Evolutionary conservation across 306 rosid genomes (phyloP).

Genomic region (Phaseolus lunatus): DNA sequence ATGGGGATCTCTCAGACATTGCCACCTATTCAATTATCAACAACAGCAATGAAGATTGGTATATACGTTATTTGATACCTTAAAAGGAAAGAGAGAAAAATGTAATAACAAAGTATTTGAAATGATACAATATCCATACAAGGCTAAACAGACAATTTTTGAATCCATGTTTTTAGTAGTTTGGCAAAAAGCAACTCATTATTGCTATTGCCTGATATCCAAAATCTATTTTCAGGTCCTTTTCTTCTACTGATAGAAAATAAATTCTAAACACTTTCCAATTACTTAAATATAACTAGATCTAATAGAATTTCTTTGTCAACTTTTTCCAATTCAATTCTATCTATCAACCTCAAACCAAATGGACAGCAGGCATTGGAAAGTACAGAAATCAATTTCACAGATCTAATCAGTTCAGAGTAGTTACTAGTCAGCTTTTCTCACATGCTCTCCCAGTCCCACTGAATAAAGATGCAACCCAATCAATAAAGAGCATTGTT

Average conservation of each 20-base stretch:
- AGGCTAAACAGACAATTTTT: no score
- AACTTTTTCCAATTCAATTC: not conserved
- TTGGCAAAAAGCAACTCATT: not conserved
- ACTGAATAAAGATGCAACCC: not conserved
- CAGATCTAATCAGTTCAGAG: not conserved
- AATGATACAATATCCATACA: no score
- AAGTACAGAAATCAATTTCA: not conserved
- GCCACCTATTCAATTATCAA: no score
- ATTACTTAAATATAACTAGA: not conserved
- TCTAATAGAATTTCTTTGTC: not conserved
- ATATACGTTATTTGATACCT: no score
- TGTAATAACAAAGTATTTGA: no score
- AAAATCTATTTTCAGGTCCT: not conserved
- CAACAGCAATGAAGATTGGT: no score
- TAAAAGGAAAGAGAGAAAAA: no score
- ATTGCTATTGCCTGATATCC: not conserved
- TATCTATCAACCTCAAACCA: not conserved
- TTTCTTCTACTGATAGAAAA: not conserved
- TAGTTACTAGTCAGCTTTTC: not conserved
- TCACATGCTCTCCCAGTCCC: conserved; percentile 1
- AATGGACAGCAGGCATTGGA: not conserved
- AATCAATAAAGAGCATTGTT: conserved; percentile 1
- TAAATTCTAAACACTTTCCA: not conserved
- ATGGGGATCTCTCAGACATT: no score
- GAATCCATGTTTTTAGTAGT: not conserved